Percentiles rank a stretch among this genome's conserved stretches.
These are phyloP conservation scores for Digitaria exilis DNA, from an alignment of 202 grass and related monocot genomes.

Conservation along the genomic window DNA sequence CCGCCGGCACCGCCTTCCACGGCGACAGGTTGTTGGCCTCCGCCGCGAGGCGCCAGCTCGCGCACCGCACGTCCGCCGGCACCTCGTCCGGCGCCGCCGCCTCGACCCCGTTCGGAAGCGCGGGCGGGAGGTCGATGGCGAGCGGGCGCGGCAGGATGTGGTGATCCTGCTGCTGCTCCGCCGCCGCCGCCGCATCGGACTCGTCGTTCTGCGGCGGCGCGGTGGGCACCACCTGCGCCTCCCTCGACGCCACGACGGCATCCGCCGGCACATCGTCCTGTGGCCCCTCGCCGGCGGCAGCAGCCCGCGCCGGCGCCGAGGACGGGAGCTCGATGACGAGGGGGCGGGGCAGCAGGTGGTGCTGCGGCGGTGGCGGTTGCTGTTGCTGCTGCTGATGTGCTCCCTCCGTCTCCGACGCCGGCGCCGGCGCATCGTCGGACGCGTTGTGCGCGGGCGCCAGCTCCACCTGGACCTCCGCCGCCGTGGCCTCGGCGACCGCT, in stretches of 20 bases:
- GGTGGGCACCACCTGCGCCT: conserved; percentile 22
- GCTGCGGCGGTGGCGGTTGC: background rate
- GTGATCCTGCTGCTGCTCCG: conserved; percentile 2
- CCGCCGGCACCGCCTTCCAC: conserved; percentile 37
- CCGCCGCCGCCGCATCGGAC: background rate
- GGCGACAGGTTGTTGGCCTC: conserved; percentile 73
- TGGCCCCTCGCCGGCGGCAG: background rate
- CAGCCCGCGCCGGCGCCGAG: background rate
- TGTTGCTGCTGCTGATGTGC: background rate
- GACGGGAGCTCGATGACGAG: conserved; percentile 47
- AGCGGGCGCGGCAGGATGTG: conserved; percentile 43
- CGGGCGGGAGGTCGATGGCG: conserved; percentile 38
- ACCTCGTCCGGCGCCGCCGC: background rate
- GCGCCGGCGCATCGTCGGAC: background rate
- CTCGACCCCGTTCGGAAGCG: background rate
- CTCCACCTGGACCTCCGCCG: conserved; percentile 43
- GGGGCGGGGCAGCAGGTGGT: conserved; percentile 45
- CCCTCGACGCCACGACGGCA: conserved; percentile 52
- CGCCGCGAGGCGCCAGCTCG: conserved; percentile 62
- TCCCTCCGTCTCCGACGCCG: too few relatives aligned
- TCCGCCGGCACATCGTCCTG: background rate
- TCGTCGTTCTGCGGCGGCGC: background rate
- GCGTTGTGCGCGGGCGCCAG: background rate
- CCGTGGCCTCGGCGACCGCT: background rate
- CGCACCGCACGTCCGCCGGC: conserved; percentile 41